These are phyloP conservation scores for Tolypocladium album DNA, from an alignment of 2,329 filamentous ascomycete genomes.

Conservation along the genomic window DNA sequence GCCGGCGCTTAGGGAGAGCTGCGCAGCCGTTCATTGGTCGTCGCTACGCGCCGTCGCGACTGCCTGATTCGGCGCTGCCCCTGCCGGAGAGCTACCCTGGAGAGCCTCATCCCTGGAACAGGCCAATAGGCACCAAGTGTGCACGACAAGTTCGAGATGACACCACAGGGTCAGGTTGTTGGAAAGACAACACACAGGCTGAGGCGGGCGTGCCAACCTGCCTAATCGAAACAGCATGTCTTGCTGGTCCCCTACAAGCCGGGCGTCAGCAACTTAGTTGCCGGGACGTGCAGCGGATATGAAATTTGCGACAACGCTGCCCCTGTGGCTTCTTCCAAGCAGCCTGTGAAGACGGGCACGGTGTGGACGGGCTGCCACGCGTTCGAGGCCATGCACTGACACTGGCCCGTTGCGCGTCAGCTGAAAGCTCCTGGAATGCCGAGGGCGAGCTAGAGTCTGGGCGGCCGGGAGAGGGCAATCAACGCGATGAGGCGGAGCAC, in stretches of 20 bases:
- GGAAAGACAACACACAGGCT: neutral
- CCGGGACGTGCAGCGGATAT: no score
- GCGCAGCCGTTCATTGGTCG: conserved; percentile 14
- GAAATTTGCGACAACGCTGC: neutral
- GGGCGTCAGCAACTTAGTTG: neutral
- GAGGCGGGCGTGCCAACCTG: neutral
- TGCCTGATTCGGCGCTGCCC: neutral
- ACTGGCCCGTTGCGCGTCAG: neutral
- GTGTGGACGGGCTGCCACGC: neutral
- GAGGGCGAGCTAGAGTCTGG: neutral
- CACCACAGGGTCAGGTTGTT: neutral
- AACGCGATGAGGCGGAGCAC: no score
- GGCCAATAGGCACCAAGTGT: neutral
- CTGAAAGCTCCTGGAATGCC: neutral
- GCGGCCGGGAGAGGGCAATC: no score
- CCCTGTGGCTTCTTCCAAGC: neutral
- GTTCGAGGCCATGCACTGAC: neutral
- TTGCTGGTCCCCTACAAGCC: neutral
- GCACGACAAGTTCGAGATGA: neutral
- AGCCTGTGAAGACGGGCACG: neutral
- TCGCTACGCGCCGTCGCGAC: conserved; percentile 17
- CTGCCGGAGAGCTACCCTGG: neutral
- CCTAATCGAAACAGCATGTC: neutral
- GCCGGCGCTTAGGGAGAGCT: conserved; percentile 25
- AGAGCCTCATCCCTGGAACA: neutral